A percentile compares a stretch with the other conserved stretches of the same genome.
Evolutionary conservation across 1,284 basidiomycete genomes (phyloP).

Genomic region (Malassezia equina): DNA sequence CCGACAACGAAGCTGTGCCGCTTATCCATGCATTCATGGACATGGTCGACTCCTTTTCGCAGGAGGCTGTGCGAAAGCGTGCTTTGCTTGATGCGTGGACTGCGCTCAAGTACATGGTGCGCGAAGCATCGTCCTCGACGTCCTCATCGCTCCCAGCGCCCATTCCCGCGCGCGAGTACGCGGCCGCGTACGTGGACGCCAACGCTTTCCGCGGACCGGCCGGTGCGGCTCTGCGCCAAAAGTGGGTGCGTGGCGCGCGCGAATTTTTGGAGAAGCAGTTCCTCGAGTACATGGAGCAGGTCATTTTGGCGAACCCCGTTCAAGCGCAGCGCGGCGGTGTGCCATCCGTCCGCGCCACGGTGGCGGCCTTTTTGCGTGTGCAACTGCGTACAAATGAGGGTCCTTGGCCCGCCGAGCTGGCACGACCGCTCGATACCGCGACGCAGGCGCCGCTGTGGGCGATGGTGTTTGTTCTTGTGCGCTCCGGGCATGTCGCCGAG

Average conservation of each 20-base stretch:
- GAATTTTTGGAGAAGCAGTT: constrained; percentile 66
- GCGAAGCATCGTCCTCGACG: constrained; percentile 50
- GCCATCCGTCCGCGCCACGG: constrained; percentile 77
- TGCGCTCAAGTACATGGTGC: constrained; percentile 50
- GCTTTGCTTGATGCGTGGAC: constrained; percentile 50
- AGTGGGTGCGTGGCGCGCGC: constrained; percentile 63
- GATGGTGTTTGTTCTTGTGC: constrained; percentile 76
- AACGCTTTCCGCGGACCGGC: constrained; percentile 17
- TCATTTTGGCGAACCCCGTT: constrained; percentile 68
- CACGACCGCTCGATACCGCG: constrained; percentile 28
- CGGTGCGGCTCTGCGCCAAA: constrained; percentile 37
- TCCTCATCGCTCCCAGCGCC: constrained; percentile 41
- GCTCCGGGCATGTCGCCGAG: constrained; percentile 70
- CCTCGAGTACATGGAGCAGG: constrained; percentile 71
- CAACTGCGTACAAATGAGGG: constrained; percentile 33
- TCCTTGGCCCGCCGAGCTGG: constrained; percentile 34
- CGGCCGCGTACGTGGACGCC: constrained; percentile 49
- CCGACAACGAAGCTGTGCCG: constrained; percentile 26
- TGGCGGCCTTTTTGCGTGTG: constrained; percentile 50
- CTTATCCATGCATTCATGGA: constrained; percentile 36
- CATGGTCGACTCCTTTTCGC: constrained; percentile 20
- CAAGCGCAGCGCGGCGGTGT: constrained; percentile 77
- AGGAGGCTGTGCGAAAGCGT: constrained; percentile 29
- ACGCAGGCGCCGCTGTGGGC: constrained; percentile 68
- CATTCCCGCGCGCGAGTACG: constrained; percentile 51